Conservation (phyloP, 441 rosid genomes). For the Manihot esculenta region DNA sequence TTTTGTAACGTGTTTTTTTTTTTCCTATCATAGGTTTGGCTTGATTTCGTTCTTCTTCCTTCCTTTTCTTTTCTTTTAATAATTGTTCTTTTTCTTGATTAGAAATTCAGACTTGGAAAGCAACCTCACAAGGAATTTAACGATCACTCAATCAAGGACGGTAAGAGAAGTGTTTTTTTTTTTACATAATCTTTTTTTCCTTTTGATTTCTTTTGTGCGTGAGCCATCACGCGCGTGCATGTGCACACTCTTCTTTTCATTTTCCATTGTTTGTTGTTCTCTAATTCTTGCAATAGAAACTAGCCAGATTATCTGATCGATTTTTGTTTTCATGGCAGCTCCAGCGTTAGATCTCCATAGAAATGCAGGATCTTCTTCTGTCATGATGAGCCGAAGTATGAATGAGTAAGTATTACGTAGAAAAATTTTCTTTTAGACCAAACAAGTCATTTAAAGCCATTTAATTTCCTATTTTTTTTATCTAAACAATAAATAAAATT, state of each 20-base stretch:
- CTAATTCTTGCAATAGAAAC: neutral
- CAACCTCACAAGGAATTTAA: slow-evolving; percentile 97
- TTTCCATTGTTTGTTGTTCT: neutral
- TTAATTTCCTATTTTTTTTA: neutral
- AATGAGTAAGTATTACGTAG: slow-evolving; percentile 62
- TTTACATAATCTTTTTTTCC: neutral
- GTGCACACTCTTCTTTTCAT: slow-evolving; percentile 10
- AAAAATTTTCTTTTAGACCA: neutral
- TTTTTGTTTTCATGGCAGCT: slow-evolving; percentile 37
- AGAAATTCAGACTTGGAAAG: slow-evolving; percentile 99
- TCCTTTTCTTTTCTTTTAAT: slow-evolving; percentile 21
- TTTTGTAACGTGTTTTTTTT: slow-evolving; percentile 21
- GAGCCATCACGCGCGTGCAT: neutral
- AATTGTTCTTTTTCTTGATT: slow-evolving; percentile 21
- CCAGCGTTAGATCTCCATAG: slow-evolving; percentile 84
- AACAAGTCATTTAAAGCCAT: neutral
- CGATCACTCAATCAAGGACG: slow-evolving; percentile 95
- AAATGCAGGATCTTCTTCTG: slow-evolving; percentile 78
- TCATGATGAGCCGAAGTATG: slow-evolving; percentile 87
- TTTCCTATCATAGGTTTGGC: neutral
- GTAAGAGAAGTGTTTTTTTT: slow-evolving; percentile 52
- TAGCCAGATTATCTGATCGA: neutral
- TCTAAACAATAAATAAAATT: neutral
- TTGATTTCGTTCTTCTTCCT: slow-evolving; percentile 29
- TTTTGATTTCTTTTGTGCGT: neutral